Evolutionary conservation across 495 filamentous ascomycete species (phyloP).

Genomic region (Penicillium paradoxum): DNA sequence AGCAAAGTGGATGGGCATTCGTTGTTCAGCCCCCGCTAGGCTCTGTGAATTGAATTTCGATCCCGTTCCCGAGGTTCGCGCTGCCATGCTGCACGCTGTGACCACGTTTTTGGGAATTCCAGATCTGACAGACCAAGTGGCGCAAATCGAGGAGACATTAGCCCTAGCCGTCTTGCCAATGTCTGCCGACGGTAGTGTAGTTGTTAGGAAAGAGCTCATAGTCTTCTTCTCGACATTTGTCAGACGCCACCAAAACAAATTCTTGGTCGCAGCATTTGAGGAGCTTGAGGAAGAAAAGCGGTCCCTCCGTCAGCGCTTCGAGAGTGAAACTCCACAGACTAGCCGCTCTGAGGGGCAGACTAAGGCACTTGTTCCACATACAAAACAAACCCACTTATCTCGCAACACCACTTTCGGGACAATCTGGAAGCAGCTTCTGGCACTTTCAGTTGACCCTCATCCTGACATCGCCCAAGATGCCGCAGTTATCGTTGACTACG

Average conservation of each 20-base stretch:
- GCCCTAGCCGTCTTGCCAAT: slow-evolving; percentile 80
- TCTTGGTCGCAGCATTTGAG: slow-evolving; percentile 87
- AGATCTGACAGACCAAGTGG: slow-evolving; percentile 86
- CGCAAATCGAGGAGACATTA: slow-evolving; percentile 81
- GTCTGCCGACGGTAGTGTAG: slow-evolving; percentile 83
- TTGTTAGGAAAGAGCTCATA: slow-evolving; percentile 87
- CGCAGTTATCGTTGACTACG: slow-evolving; percentile 72
- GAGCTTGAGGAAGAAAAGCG: slow-evolving; percentile 82
- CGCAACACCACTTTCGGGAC: slow-evolving; percentile 85
- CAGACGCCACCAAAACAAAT: slow-evolving; percentile 84
- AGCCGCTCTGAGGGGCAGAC: slow-evolving; percentile 13
- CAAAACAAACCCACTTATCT: slow-evolving; percentile 50
- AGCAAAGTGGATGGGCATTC: slow-evolving; percentile 90
- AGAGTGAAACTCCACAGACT: slow-evolving; percentile 22
- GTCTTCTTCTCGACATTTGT: slow-evolving; percentile 94
- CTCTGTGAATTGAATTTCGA: slow-evolving; percentile 81
- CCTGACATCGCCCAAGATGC: slow-evolving; percentile 88
- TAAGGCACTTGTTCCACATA: slow-evolving; percentile 6
- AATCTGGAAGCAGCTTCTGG: slow-evolving; percentile 88
- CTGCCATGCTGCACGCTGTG: slow-evolving; percentile 87
- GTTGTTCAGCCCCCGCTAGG: slow-evolving; percentile 70
- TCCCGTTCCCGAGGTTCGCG: slow-evolving; percentile 87
- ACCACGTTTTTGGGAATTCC: slow-evolving; percentile 91
- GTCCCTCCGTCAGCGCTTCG: slow-evolving; percentile 47
- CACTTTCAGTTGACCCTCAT: slow-evolving; percentile 88